phyloP scores from a whole-genome alignment of 805 yeast species.

The Debaryomyces prosopidis region DNA sequence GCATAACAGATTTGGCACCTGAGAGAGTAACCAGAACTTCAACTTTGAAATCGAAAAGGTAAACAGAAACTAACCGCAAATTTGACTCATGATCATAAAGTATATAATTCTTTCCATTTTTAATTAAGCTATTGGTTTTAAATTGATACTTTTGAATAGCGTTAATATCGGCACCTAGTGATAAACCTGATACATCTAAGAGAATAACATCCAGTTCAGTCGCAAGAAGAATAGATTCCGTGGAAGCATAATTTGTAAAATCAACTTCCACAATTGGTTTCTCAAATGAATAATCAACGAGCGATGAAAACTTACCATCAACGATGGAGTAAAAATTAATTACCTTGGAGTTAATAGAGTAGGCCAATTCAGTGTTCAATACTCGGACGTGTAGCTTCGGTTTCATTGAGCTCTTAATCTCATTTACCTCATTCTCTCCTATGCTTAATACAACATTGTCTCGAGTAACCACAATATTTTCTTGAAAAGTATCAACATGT shows the following conservation, averaged over 20 bases:
- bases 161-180: background rate
- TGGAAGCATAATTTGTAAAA: background rate
- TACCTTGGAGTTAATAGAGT: background rate
- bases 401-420: background rate
- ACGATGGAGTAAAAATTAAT: background rate
- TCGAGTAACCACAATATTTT: constrained; percentile 9
- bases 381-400: background rate
- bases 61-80: background rate
- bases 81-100: background rate
- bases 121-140: background rate
- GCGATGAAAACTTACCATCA: background rate
- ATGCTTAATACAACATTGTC: constrained; percentile 8
- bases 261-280: background rate
- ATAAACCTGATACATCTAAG: background rate
- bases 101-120: background rate
- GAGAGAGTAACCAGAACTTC: background rate
- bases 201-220: background rate
- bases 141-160: background rate
- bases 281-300: background rate
- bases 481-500: constrained; percentile 9
- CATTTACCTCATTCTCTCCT: background rate
- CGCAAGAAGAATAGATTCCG: background rate
- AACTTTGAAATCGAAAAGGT: background rate
- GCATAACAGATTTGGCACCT: background rate
- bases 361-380: background rate